Conservation (phyloP, 768 basidiomycete genomes). For the Lactarius sanguifluus region DNA sequence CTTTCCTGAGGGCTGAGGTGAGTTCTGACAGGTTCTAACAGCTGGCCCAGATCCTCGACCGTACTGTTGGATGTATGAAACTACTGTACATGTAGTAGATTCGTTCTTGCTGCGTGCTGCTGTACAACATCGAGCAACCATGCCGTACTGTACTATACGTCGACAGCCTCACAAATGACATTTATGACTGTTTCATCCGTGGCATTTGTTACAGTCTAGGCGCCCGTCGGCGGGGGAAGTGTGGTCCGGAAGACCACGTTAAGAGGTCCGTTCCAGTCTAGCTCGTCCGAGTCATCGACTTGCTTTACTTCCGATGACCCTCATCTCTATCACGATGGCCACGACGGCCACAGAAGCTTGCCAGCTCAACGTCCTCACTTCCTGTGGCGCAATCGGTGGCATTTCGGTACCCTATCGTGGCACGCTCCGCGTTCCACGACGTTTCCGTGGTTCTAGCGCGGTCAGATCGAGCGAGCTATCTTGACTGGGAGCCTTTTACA, state of each 20-base stretch:
- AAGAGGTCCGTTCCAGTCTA: background rate
- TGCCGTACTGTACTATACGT: background rate
- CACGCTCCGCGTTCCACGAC: background rate
- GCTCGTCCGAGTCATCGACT: background rate
- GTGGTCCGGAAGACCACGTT: background rate
- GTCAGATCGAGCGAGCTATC: background rate
- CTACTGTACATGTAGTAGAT: background rate
- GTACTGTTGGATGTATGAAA: background rate
- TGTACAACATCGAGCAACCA: background rate
- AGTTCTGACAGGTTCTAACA: background rate
- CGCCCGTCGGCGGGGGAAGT: background rate
- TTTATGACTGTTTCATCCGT: background rate
- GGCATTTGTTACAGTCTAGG: background rate
- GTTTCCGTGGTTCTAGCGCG: background rate
- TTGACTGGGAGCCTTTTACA: background rate
- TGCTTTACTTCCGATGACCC: background rate
- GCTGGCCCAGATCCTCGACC: background rate
- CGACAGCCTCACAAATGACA: background rate
- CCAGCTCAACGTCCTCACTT: background rate
- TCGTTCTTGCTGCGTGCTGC: background rate
- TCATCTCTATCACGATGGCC: background rate
- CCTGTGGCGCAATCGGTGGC: background rate
- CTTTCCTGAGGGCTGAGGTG: background rate
- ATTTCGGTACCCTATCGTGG: no score
- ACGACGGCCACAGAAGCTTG: background rate